Conservation (phyloP, 495 filamentous ascomycete species). For the Aspergillus bridgeri region DNA sequence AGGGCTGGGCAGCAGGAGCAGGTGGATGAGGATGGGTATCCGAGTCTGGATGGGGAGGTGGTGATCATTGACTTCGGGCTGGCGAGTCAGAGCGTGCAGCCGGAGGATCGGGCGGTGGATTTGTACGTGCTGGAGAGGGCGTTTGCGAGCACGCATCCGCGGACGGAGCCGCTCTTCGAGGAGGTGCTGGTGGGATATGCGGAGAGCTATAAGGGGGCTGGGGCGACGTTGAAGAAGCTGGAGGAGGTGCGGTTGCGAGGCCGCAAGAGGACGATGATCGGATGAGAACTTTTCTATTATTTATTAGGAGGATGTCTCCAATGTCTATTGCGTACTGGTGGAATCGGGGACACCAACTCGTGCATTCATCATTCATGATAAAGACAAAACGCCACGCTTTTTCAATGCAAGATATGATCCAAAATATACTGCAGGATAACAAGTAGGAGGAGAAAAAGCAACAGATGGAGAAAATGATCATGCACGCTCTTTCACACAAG, state of each 20-base stretch:
- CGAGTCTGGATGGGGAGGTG: slow-evolving; percentile 63
- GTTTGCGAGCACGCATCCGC: slow-evolving; percentile 93
- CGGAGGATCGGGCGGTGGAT: slow-evolving; percentile 95
- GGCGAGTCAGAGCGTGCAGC: slow-evolving; percentile 72
- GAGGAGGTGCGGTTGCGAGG: slow-evolving; percentile 95
- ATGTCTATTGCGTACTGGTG: slow-evolving; percentile 4
- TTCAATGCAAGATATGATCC: slow-evolving; percentile 10
- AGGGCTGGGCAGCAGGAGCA: slow-evolving; percentile 14
- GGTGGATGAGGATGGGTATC: slow-evolving; percentile 25
- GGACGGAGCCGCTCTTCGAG: slow-evolving; percentile 72
- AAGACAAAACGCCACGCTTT: slow-evolving; percentile 37
- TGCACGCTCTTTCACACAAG: slow-evolving; percentile 31
- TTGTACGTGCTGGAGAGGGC: slow-evolving; percentile 94
- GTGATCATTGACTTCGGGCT: slow-evolving; percentile 95
- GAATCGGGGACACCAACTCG: not conserved
- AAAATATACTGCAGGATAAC: not conserved
- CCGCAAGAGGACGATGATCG: slow-evolving; percentile 97
- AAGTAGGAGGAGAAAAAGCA: slow-evolving; percentile 9
- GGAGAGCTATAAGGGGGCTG: slow-evolving; percentile 55
- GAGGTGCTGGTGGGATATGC: slow-evolving; percentile 60
- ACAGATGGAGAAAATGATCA: slow-evolving; percentile 9
- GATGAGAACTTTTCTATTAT: slow-evolving; percentile 40
- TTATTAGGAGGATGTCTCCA: slow-evolving; percentile 1
- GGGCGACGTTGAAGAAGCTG: slow-evolving; percentile 66
- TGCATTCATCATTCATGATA: slow-evolving; percentile 14